These are phyloP conservation scores for Aspergillus japonicus DNA, from an alignment of 2,329 filamentous ascomycete genomes.

Conservation along the genomic window DNA sequence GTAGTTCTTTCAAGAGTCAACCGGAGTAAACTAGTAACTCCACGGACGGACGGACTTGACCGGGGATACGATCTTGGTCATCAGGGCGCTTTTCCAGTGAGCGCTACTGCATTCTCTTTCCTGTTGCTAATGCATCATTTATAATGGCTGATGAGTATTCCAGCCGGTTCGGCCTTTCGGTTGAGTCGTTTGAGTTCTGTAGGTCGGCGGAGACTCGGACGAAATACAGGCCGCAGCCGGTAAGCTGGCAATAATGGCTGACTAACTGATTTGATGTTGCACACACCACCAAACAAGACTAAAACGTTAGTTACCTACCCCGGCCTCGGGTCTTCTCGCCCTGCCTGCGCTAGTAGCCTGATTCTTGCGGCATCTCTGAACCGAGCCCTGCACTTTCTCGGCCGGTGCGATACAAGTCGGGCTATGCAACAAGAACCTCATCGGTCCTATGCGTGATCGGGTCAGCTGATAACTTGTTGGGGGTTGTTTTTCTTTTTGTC, in stretches of 20 bases:
- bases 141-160: conserved; percentile 1
- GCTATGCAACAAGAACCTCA: background rate
- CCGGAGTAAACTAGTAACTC: background rate
- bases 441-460: background rate
- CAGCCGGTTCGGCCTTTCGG: background rate
- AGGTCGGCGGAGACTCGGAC: background rate
- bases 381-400: conserved; percentile 3
- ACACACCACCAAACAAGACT: no score
- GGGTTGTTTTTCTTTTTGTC: background rate
- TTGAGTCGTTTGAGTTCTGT: no score
- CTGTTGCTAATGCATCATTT: background rate
- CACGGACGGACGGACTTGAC: background rate
- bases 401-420: background rate
- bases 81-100: conserved; percentile 5
- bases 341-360: conserved; percentile 4
- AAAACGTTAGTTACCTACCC: background rate
- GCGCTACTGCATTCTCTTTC: conserved; percentile 10
- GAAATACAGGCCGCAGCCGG: background rate
- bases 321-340: background rate
- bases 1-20: background rate
- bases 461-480: background rate
- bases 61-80: background rate
- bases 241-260: background rate
- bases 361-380: conserved; percentile 5
- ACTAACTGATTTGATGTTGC: background rate